Evolutionary conservation across 169 alveolate species (phyloP), one percentile per base, ranked within the genome.

Genomic region (Cryptosporidium felis): DNA sequence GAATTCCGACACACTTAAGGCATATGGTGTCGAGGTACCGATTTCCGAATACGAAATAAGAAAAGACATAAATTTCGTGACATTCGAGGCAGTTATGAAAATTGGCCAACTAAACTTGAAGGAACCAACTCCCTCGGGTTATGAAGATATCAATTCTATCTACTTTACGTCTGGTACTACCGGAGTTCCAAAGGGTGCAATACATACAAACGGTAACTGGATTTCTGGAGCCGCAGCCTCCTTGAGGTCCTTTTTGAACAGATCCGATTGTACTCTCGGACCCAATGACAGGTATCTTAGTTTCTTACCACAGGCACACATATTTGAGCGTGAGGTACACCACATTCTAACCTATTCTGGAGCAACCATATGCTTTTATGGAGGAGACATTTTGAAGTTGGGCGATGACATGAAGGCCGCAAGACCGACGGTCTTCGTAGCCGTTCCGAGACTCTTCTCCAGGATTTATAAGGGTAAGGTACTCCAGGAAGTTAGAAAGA

Each of bases 81-180:
- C 80, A 16, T 65, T 40, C 42, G 80, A 66, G 32, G 80, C 80
- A 26, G 62, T 82, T 26, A 56, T 88, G 80, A 53, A 61, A 59
- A 60, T 62, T 92, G 94, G 60, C 49, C 60, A 32, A 80, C 88
- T 38, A 67, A 67, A 51, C 62, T 41, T 30, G 65, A 80, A 67
- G 90, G 89, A 41, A 28, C 92, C 60, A 32, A 92, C 82, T 88
- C 93, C 67, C 91, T 92, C 81, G 36, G 63, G 46, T 79, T 94
- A 90, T 45, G 94, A 95, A 26, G 88, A 93, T 30, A 51, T 95
- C 26, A 92, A 88, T 90, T 94, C 97, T 8, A 91, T 98, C 28
- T 97, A 98, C 66, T 98, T 95, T 91, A 98, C 99, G 21, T 94
- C 98, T 18, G 99, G 99, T 14, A 97, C 99, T 0, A 97, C 99